phyloP scores from a whole-genome alignment of 495 filamentous ascomycete species.

The Podospora pseudocomata region DNA sequence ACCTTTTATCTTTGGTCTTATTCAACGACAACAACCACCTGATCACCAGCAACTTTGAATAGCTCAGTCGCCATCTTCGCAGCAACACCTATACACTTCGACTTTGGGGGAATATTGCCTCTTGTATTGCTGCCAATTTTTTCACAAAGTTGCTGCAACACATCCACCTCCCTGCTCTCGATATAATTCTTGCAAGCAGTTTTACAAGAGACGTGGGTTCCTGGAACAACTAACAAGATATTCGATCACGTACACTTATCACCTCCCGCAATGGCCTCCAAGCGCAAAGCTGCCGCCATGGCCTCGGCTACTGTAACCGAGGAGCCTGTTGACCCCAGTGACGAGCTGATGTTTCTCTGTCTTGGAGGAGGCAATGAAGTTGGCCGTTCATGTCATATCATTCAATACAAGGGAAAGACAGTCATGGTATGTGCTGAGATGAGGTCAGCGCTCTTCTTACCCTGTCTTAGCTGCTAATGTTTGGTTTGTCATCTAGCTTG shows the following conservation, averaged over 20 bases:
- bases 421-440: slow-evolving; percentile 70
- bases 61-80: neutral
- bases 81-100: neutral
- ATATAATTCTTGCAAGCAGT: neutral
- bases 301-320: slow-evolving; percentile 51
- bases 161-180: too few relatives aligned
- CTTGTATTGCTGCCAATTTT: too few relatives aligned
- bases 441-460: neutral
- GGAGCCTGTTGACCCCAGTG: slow-evolving; percentile 70
- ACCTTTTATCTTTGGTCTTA: neutral
- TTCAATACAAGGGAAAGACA: slow-evolving; percentile 98
- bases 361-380: slow-evolving; percentile 96
- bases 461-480: neutral
- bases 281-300: slow-evolving; percentile 69
- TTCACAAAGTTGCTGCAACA: too few relatives aligned
- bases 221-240: neutral
- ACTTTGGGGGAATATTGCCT: too few relatives aligned
- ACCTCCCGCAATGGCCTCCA: slow-evolving; percentile 59
- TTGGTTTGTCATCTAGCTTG: slow-evolving; percentile 59
- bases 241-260: neutral
- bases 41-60: neutral
- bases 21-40: too few relatives aligned
- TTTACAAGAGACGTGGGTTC: neutral
- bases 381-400: slow-evolving; percentile 92
- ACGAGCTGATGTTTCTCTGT: slow-evolving; percentile 89